phyloP scores from a whole-genome alignment of 306 rosid species.

The Lupinus albus region DNA sequence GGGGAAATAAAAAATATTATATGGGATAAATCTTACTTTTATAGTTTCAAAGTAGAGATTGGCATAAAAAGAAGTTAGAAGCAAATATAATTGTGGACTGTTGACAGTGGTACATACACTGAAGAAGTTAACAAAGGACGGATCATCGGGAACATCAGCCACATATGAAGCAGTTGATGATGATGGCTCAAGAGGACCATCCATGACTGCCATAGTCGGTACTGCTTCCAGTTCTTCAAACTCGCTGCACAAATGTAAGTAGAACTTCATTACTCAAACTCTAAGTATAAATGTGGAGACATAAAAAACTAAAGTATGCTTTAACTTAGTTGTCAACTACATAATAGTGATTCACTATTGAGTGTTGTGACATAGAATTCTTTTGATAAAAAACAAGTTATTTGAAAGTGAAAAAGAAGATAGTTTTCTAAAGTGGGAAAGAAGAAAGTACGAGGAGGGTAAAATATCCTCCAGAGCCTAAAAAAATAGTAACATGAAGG shows the following conservation, averaged over 20 bases:
- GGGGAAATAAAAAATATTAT: slow-evolving; percentile 26
- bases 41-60: slow-evolving; percentile 15
- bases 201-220: slow-evolving; percentile 67
- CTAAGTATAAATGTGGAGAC: slow-evolving; percentile 13
- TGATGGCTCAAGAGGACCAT: slow-evolving; percentile 64
- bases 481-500: not conserved
- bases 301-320: slow-evolving; percentile 13
- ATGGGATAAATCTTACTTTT: slow-evolving; percentile 7
- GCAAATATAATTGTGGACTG: slow-evolving; percentile 19
- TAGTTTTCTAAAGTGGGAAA: slow-evolving; percentile 23
- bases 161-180: slow-evolving; percentile 50
- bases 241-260: slow-evolving; percentile 50
- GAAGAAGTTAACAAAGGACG: slow-evolving; percentile 63
- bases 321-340: slow-evolving; percentile 20
- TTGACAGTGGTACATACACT: slow-evolving; percentile 48
- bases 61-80: slow-evolving; percentile 9
- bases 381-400: not conserved
- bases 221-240: slow-evolving; percentile 69
- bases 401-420: slow-evolving; percentile 8
- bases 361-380: not conserved
- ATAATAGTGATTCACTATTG: slow-evolving; percentile 1
- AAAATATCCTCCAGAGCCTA: slow-evolving; percentile 15
- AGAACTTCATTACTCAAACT: slow-evolving; percentile 31
- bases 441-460: not conserved
- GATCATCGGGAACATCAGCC: slow-evolving; percentile 57